Conservation (phyloP, 2,329 filamentous ascomycete species). For the Diaporthe vexans region DNA sequence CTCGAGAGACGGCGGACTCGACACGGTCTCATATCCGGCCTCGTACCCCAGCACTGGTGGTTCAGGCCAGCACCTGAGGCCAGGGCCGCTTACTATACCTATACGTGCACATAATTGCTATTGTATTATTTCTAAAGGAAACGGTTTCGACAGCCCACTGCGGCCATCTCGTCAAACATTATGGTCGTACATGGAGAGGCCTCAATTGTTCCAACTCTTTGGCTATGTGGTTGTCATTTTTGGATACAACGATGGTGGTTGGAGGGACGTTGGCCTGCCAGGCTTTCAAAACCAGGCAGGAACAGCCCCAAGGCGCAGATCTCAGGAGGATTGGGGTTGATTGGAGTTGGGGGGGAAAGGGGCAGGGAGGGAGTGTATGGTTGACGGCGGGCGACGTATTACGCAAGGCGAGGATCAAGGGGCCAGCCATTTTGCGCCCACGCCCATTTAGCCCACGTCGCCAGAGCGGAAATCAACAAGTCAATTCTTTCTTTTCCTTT, state of each 20-base stretch:
- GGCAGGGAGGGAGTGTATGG: constrained; percentile 10
- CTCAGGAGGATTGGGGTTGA: constrained; percentile 19
- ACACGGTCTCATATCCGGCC: constrained; percentile 27
- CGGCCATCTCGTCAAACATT: constrained; percentile 3
- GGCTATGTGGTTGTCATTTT: constrained; percentile 21
- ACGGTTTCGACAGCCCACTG: constrained; percentile 27
- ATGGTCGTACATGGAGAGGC: constrained; percentile 23
- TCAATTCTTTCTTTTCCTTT: constrained; percentile 34
- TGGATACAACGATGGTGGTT: constrained; percentile 9
- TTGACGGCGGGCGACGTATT: not conserved
- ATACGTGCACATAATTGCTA: constrained; percentile 43
- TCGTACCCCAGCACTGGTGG: not conserved
- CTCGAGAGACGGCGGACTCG: constrained; percentile 28
- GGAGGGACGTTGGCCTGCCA: not conserved
- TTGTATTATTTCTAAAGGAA: constrained; percentile 40
- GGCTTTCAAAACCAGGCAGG: not conserved
- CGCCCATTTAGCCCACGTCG: constrained; percentile 19
- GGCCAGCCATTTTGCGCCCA: not conserved
- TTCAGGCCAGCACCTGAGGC: constrained; percentile 27
- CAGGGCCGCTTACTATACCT: constrained; percentile 33
- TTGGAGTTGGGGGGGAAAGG: constrained; percentile 5
- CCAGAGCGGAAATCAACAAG: constrained; percentile 28
- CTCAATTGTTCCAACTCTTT: constrained; percentile 19
- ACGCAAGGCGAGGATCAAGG: not conserved
- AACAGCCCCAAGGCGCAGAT: constrained; percentile 7